Conservation (phyloP, 2,329 filamentous ascomycete genomes). For the Aspergillus ochraceoroseus region DNA sequence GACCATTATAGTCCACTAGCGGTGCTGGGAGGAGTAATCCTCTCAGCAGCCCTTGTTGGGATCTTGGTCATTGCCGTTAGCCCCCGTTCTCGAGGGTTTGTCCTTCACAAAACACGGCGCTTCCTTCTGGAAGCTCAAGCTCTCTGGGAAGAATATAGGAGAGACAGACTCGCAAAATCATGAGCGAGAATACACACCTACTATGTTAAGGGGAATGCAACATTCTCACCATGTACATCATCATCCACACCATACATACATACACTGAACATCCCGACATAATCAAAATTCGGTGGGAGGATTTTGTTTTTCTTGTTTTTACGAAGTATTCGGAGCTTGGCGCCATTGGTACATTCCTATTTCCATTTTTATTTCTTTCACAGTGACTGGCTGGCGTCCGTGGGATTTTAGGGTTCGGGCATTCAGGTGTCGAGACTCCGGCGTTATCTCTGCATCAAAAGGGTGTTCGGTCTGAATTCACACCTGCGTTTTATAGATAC, state of each 20-base stretch:
- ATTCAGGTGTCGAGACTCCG: constrained; percentile 1
- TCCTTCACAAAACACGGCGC: constrained; percentile 6
- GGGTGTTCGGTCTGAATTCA: not conserved
- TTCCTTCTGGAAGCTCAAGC: constrained; percentile 9
- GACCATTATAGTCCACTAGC: constrained; percentile 58
- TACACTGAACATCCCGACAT: not conserved
- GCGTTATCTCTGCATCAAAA: not conserved
- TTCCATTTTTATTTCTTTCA: not conserved
- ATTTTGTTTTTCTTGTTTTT: not conserved
- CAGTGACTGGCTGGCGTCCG: constrained; percentile 2
- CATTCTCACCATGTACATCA: too few relatives aligned
- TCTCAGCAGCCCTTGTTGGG: constrained; percentile 13
- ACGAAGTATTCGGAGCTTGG: constrained; percentile 2
- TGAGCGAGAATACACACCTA: not conserved
- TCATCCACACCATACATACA: too few relatives aligned
- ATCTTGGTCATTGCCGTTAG: constrained; percentile 14
- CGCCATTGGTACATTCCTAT: not conserved
- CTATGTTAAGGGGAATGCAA: not conserved
- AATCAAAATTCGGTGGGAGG: too few relatives aligned
- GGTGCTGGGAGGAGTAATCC: constrained; percentile 21
- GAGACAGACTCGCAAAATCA: constrained; percentile 2
- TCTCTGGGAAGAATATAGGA: constrained; percentile 9
- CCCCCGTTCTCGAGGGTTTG: constrained; percentile 9
- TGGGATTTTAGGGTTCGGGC: not conserved
- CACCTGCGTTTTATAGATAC: constrained; percentile 16